Evolutionary conservation across 2,329 filamentous ascomycete species (phyloP).

Genomic region (Scedosporium boydii): DNA sequence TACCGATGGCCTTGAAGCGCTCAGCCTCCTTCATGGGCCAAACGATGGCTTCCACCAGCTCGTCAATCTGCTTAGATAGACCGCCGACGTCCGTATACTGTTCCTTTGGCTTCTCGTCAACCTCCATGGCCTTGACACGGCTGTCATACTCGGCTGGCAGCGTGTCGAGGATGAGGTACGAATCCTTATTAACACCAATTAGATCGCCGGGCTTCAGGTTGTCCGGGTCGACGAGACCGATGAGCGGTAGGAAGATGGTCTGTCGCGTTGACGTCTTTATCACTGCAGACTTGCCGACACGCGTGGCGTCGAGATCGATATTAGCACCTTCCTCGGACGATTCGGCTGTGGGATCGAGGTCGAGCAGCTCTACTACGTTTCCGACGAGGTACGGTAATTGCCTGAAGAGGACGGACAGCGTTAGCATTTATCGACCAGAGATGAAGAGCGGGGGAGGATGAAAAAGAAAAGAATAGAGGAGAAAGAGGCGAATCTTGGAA

Average conservation of each 20-base stretch:
- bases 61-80: constrained; percentile 97
- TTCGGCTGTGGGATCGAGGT: constrained; percentile 91
- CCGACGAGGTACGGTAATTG: constrained; percentile 97
- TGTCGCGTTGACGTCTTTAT: constrained; percentile 99
- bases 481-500: background rate
- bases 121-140: constrained; percentile 99
- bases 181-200: constrained; percentile 98
- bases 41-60: constrained; percentile 94
- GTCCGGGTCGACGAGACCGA: constrained; percentile 91
- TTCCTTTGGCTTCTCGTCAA: constrained; percentile 98
- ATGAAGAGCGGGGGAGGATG: too few species aligned
- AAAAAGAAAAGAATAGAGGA: background rate
- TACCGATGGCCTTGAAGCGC: constrained; percentile 98
- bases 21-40: constrained; percentile 99
- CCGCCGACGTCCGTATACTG: constrained; percentile 98
- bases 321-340: constrained; percentile 97
- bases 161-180: constrained; percentile 93
- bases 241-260: constrained; percentile 95
- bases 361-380: constrained; percentile 94
- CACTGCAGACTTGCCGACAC: constrained; percentile 95
- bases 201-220: constrained; percentile 91
- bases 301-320: constrained; percentile 92
- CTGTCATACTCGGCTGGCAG: constrained; percentile 97
- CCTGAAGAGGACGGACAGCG: constrained; percentile 32
- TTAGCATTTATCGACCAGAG: too few species aligned